phyloP scores from a whole-genome alignment of 2,329 filamentous ascomycete genomes.

The Annulohypoxylon truncatum region DNA sequence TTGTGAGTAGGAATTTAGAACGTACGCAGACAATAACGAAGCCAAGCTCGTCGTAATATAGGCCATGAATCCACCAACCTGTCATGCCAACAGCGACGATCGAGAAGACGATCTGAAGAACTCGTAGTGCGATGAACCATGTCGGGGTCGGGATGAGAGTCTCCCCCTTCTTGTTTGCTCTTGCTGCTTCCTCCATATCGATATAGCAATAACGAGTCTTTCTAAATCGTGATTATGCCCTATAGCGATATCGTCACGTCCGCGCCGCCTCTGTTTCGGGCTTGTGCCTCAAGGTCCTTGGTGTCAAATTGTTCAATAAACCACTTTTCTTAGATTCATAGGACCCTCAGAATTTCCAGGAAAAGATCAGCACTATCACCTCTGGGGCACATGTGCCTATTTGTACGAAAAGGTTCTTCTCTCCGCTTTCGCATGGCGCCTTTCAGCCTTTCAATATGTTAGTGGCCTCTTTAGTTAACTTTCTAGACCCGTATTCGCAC shows the following conservation, averaged over 20 bases:
- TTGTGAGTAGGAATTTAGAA: slow-evolving; percentile 8
- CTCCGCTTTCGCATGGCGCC: slow-evolving; percentile 2
- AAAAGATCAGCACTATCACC: neutral
- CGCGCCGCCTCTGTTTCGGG: neutral
- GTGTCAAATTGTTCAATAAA: neutral
- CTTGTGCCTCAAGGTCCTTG: neutral
- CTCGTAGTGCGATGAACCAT: slow-evolving; percentile 58
- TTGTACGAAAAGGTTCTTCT: slow-evolving; percentile 19
- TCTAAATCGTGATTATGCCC: neutral
- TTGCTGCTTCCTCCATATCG: slow-evolving; percentile 40
- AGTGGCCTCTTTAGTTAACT: slow-evolving; percentile 4
- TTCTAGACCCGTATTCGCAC: slow-evolving; percentile 16
- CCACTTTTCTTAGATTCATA: neutral
- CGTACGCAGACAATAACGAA: slow-evolving; percentile 57
- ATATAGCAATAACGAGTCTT: neutral
- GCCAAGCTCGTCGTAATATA: slow-evolving; percentile 55
- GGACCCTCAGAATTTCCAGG: neutral
- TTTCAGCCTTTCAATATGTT: slow-evolving; percentile 10
- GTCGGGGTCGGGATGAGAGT: slow-evolving; percentile 55
- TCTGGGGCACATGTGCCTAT: slow-evolving; percentile 19
- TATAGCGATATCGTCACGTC: neutral
- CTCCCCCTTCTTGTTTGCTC: slow-evolving; percentile 41
- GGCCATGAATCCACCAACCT: slow-evolving; percentile 55
- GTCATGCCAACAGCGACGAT: slow-evolving; percentile 58
- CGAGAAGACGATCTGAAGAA: slow-evolving; percentile 56